Percentiles rank a stretch among this genome's conserved stretches.
Conservation (phyloP, 768 basidiomycete genomes). For the Baorangia bicolor region DNA sequence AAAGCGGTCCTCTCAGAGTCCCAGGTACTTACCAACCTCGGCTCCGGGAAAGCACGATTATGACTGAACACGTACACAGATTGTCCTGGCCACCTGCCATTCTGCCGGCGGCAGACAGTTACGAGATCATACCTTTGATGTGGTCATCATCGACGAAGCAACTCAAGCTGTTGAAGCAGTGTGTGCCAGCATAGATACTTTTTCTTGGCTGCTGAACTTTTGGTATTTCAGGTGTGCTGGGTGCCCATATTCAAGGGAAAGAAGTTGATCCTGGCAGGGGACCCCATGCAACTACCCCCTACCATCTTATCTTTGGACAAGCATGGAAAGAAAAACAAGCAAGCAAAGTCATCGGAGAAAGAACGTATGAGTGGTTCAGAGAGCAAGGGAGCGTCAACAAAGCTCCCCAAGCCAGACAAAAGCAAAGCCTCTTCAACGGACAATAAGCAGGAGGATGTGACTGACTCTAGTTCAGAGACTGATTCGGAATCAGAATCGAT, state of each 20-base stretch:
- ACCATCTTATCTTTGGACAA: constrained; percentile 75
- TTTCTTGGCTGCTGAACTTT: background rate
- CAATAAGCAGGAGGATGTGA: background rate
- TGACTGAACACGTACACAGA: constrained; percentile 35
- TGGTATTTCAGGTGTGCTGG: constrained; percentile 60
- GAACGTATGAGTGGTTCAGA: background rate
- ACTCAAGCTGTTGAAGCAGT: constrained; percentile 96
- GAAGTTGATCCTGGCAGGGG: constrained; percentile 89
- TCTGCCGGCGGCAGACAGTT: constrained; percentile 86
- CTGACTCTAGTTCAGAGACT: constrained; percentile 6
- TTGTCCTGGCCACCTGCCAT: constrained; percentile 94
- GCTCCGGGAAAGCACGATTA: background rate
- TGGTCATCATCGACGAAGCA: constrained; percentile 95
- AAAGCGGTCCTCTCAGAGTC: constrained; percentile 77
- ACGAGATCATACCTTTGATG: constrained; percentile 77
- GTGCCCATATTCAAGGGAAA: constrained; percentile 90
- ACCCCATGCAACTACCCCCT: constrained; percentile 94
- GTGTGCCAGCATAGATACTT: constrained; percentile 19
- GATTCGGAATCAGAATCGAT: constrained; percentile 21
- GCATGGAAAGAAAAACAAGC: constrained; percentile 32
- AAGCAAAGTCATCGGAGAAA: background rate
- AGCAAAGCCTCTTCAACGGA: background rate
- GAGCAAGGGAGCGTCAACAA: background rate
- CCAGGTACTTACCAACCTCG: constrained; percentile 44
- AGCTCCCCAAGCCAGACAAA: background rate